Conservation (phyloP, 441 rosid species). For the Mallotus repandus region DNA sequence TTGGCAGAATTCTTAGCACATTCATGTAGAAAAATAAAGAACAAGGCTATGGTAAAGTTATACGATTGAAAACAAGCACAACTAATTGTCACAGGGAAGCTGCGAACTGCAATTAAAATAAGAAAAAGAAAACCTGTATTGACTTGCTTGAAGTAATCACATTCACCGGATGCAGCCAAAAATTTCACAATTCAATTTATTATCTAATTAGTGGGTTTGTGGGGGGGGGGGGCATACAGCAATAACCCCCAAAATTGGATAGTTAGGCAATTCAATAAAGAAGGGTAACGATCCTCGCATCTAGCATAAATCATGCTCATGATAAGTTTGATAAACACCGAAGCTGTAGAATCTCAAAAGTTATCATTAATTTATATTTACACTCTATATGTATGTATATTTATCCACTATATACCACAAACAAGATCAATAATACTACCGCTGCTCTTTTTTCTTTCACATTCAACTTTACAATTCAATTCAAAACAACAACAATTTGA, state of each 20-base stretch:
- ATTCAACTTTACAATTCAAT: constrained; percentile 36
- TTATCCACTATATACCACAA: neutral
- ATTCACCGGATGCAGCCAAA: neutral
- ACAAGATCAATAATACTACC: neutral
- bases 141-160: constrained; percentile 1
- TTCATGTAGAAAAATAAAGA: neutral
- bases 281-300: neutral
- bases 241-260: neutral
- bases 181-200: neutral
- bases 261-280: neutral
- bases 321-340: constrained; percentile 1
- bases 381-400: constrained; percentile 21
- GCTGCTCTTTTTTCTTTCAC: neutral
- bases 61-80: constrained; percentile 12
- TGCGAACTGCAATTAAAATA: constrained; percentile 3
- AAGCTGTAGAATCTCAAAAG: constrained; percentile 6
- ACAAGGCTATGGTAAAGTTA: neutral
- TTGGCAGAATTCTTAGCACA: neutral
- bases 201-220: too few relatives aligned
- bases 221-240: neutral
- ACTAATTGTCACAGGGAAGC: constrained; percentile 6
- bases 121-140: constrained; percentile 1
- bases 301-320: neutral
- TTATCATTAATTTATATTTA: constrained; percentile 51
- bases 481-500: constrained; percentile 24